phyloP scores from a whole-genome alignment of 129 eudicot species.

The Heracleum sosnowskyi region DNA sequence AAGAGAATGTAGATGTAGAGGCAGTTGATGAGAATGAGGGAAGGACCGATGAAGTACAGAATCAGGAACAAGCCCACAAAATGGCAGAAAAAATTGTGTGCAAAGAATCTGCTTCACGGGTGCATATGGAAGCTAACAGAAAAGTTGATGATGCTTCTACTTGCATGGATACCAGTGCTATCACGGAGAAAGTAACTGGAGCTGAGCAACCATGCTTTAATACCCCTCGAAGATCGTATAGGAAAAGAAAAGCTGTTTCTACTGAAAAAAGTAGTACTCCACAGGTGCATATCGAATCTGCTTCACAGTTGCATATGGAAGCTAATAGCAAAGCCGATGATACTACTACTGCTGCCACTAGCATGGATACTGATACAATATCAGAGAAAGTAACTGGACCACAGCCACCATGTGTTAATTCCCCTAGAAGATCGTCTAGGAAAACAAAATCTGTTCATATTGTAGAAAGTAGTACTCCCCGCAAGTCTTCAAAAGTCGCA shows the following conservation, averaged over 20 bases:
- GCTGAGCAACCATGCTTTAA: slow-evolving; percentile 10
- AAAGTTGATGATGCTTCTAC: not conserved
- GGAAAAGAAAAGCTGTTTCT: not conserved
- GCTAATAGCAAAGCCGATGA: not conserved
- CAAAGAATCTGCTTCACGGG: slow-evolving; percentile 8
- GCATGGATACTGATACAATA: not conserved
- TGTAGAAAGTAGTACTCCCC: slow-evolving; percentile 8
- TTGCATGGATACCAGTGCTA: not conserved
- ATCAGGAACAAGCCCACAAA: slow-evolving; percentile 14
- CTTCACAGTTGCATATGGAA: slow-evolving; percentile 1
- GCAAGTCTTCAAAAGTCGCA: slow-evolving; percentile 8
- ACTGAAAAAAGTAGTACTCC: not conserved
- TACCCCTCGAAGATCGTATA: slow-evolving; percentile 14
- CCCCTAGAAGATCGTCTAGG: slow-evolving; percentile 16
- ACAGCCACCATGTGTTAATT: slow-evolving; percentile 6
- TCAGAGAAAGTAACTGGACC: slow-evolving; percentile 2
- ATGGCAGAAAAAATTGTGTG: not conserved
- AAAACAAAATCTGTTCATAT: not conserved
- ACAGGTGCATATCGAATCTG: not conserved
- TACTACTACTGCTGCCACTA: not conserved
- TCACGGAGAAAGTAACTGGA: slow-evolving; percentile 3
- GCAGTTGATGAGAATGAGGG: slow-evolving; percentile 12
- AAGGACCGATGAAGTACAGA: slow-evolving; percentile 9
- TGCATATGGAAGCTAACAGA: slow-evolving; percentile 6
- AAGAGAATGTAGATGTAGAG: slow-evolving; percentile 14